A percentile compares a stretch with the other conserved stretches of the same genome.
Evolutionary conservation across 2,329 filamentous ascomycete genomes (phyloP).

Genomic region (Diaporthe citri): DNA sequence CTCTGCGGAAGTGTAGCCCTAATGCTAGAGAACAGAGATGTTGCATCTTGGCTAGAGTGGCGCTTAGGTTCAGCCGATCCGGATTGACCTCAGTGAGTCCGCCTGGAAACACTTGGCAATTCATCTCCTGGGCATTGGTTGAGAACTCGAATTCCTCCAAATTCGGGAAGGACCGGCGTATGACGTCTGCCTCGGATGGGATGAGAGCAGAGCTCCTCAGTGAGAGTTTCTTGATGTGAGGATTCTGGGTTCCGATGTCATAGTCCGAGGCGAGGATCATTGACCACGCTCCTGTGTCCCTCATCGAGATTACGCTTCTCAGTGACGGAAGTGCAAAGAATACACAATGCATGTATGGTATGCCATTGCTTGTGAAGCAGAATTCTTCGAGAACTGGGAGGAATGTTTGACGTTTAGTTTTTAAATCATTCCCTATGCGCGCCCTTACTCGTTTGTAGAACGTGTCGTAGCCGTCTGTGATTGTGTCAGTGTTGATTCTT

Average conservation of each 20-base stretch:
- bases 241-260: not conserved
- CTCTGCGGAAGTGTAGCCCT: not conserved
- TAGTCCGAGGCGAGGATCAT: not conserved
- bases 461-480: not conserved
- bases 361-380: not conserved
- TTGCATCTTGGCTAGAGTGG: not conserved
- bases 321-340: not conserved
- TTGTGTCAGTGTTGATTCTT: not conserved
- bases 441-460: not conserved
- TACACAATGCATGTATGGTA: not conserved
- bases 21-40: not conserved
- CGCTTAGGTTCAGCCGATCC: too few relatives aligned
- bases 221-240: not conserved
- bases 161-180: not conserved
- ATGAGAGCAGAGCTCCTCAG: not conserved
- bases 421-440: too few relatives aligned
- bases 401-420: not conserved
- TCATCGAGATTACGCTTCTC: not conserved
- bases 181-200: not conserved
- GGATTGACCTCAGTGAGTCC: too few relatives aligned
- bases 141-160: not conserved
- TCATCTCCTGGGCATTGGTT: not conserved
- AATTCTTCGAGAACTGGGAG: not conserved
- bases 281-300: not conserved
- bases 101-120: too few relatives aligned